Conservation (phyloP, 2,329 filamentous ascomycete species). For the Talaromyces sp. region DNA sequence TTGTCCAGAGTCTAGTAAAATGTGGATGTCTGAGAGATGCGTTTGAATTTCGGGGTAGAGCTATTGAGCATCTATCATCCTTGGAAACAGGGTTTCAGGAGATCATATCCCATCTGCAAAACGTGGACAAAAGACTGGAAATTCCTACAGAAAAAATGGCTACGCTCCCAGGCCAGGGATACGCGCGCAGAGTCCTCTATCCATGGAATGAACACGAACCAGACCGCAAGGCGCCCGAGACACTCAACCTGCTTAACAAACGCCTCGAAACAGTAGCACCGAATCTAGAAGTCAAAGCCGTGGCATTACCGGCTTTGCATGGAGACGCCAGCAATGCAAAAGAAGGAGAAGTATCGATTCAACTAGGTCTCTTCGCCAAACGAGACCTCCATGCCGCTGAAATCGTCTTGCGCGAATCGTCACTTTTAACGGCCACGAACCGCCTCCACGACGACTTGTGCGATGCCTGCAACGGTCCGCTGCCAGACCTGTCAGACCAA, state of each 20-base stretch:
- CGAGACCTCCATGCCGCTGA: conserved; percentile 75
- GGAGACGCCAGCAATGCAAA: conserved; percentile 22
- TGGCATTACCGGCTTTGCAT: conserved; percentile 70
- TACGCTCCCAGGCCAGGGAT: conserved; percentile 37
- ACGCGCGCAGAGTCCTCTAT: conserved; percentile 55
- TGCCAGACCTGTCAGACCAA: conserved; percentile 55
- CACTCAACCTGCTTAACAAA: conserved; percentile 66
- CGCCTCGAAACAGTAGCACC: conserved; percentile 68
- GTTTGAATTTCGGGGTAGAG: conserved; percentile 38
- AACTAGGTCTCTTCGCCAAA: conserved; percentile 87
- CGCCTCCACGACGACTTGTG: conserved; percentile 81
- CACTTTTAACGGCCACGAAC: conserved; percentile 84
- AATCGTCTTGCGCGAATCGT: conserved; percentile 74
- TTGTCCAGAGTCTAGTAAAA: conserved; percentile 35
- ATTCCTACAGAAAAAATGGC: conserved; percentile 20
- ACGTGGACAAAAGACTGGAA: background rate
- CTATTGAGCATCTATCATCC: conserved; percentile 20
- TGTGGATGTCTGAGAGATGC: conserved; percentile 43
- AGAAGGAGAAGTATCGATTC: conserved; percentile 52
- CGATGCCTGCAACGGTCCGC: conserved; percentile 77
- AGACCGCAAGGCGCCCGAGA: conserved; percentile 53
- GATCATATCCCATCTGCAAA: background rate
- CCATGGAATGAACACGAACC: conserved; percentile 62
- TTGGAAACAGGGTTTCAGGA: conserved; percentile 15
- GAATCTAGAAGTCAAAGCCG: conserved; percentile 74